Conservation (phyloP, 805 yeast genomes). For the Spathaspora hagerdaliae region DNA sequence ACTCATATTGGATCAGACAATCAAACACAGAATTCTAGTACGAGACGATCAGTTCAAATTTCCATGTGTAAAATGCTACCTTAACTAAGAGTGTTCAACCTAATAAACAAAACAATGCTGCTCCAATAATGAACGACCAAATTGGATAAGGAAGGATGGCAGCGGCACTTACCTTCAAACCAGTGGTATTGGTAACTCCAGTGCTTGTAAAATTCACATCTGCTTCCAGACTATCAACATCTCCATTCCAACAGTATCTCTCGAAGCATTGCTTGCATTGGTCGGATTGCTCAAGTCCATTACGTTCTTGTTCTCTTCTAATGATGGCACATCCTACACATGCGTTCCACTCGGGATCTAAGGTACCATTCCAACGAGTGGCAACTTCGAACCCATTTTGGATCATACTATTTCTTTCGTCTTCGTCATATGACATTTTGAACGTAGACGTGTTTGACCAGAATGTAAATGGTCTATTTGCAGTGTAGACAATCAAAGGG, state of each 20-base stretch:
- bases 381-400: conserved; percentile 73
- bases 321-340: conserved; percentile 84
- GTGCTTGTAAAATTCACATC: conserved; percentile 24
- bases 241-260: conserved; percentile 65
- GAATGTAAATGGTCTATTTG: conserved; percentile 65
- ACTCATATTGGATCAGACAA: too few relatives aligned
- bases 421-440: conserved; percentile 56
- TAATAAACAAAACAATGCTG: background rate
- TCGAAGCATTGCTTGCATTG: conserved; percentile 72
- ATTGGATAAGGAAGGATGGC: background rate
- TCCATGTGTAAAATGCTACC: too few relatives aligned
- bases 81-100: too few relatives aligned
- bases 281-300: conserved; percentile 52
- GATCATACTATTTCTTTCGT: conserved; percentile 57
- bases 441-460: conserved; percentile 70
- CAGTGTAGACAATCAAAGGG: conserved; percentile 72
- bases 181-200: conserved; percentile 11
- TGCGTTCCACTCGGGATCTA: conserved; percentile 63
- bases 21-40: too few relatives aligned
- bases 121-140: background rate
- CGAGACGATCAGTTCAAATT: too few relatives aligned
- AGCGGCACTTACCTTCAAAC: background rate
- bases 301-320: conserved; percentile 71
- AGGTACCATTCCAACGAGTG: conserved; percentile 59
- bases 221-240: conserved; percentile 9